Evolutionary conservation across 257 asterid genomes (phyloP).

Genomic region (Thymus mandschuricus): DNA sequence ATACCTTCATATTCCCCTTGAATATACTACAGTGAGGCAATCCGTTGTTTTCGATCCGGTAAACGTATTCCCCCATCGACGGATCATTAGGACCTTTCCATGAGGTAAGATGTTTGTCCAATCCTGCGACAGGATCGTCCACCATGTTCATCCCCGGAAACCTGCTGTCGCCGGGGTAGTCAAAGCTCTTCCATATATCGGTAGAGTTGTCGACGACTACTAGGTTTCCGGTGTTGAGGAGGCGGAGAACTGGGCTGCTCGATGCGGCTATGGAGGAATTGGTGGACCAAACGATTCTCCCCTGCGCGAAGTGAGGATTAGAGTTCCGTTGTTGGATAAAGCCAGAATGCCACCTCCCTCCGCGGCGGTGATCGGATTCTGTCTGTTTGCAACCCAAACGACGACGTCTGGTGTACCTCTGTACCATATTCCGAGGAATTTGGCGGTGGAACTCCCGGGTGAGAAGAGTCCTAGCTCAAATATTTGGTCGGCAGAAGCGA

Average conservation of each 20-base stretch:
- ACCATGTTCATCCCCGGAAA: constrained; percentile 29
- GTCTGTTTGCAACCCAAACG: too few relatives aligned
- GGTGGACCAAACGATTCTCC: constrained; percentile 10
- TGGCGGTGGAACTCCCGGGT: too few relatives aligned
- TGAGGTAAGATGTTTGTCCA: constrained; percentile 14
- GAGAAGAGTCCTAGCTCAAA: too few relatives aligned
- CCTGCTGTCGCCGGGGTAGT: constrained; percentile 25
- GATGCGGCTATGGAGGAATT: constrained; percentile 11
- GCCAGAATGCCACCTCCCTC: constrained; percentile 13
- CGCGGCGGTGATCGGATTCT: too few relatives aligned
- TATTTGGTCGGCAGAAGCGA: too few relatives aligned
- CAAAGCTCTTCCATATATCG: constrained; percentile 28
- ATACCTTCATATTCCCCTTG: not conserved
- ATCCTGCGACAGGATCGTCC: not conserved
- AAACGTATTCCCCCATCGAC: too few relatives aligned
- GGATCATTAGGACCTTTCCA: constrained; percentile 18
- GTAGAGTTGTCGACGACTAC: constrained; percentile 17
- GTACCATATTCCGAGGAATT: too few relatives aligned
- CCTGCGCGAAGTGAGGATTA: constrained; percentile 17
- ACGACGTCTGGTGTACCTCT: too few relatives aligned
- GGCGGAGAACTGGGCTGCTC: constrained; percentile 11
- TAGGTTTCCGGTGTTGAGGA: constrained; percentile 32
- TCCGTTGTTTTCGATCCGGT: too few relatives aligned
- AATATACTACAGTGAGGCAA: not conserved
- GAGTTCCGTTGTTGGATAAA: constrained; percentile 22